phyloP scores from a whole-genome alignment of 2,329 filamentous ascomycete species.

The Coniochaeta hoffmannii region DNA sequence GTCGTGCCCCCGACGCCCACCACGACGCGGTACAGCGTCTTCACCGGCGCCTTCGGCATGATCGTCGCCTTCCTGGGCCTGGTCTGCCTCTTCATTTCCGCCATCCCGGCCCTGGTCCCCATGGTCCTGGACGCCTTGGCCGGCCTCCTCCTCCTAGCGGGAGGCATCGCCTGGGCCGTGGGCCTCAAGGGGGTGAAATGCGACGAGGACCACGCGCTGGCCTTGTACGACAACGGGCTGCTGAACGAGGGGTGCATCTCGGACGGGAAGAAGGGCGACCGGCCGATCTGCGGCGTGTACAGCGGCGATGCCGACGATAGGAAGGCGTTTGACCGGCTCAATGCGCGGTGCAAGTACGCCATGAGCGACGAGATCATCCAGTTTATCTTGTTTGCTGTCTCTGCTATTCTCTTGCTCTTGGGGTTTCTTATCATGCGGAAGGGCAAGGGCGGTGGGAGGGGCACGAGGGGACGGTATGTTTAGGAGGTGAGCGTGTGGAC shows the following conservation, averaged over 20 bases:
- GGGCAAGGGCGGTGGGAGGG: background rate
- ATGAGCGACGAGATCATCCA: conserved; percentile 1
- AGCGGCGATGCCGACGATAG: background rate
- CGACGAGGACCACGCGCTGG: conserved; percentile 8
- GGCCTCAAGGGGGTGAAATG: conserved; percentile 21
- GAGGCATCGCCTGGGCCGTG: conserved; percentile 23
- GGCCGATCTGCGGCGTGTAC: conserved; percentile 7
- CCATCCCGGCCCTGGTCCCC: conserved; percentile 18
- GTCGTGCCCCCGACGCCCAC: conserved; percentile 15
- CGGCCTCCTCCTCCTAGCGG: conserved; percentile 23
- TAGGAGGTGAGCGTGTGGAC: background rate
- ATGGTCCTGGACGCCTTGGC: conserved; percentile 20
- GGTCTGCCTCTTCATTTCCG: conserved; percentile 19
- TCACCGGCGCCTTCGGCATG: conserved; percentile 24
- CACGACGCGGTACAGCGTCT: conserved; percentile 24
- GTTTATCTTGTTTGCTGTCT: background rate
- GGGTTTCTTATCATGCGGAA: background rate
- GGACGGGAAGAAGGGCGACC: background rate
- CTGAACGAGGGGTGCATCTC: conserved; percentile 20
- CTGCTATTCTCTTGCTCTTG: background rate
- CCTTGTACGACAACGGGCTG: conserved; percentile 18
- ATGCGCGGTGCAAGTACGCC: background rate
- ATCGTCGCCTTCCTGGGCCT: conserved; percentile 20
- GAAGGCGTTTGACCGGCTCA: background rate
- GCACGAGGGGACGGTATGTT: background rate